Base-by-base conservation (phyloP, 129 eudicot genomes). In the Centrapalus pauciflorus region DNA sequence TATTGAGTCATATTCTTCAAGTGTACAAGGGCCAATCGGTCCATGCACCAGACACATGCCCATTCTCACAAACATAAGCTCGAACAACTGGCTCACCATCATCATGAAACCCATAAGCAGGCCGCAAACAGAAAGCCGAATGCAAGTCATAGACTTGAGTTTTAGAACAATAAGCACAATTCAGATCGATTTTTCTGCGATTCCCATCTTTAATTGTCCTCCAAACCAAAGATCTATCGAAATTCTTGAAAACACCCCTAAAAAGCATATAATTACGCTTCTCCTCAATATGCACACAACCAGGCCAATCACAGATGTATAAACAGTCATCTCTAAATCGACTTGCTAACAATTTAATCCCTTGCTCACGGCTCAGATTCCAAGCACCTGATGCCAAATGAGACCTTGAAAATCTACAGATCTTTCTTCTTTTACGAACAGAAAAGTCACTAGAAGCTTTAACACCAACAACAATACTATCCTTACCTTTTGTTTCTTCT, bases 11-110 rank as follows among this genome's bases (percentile, higher is more conserved):
- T n/a, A n/a, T n/a, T n/a, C n/a, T 68, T 83, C 75, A 89, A 61
- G 89, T 85, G 75, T 83, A 93, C 76, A 93, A 71, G 16, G 98
- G 95, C 87, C 85, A 82, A 70, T 93, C 95, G 3, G 98, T 88
- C 98, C 98, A 93, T 0, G 98, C 98, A 14, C 98, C 98, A 10
- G 98, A 86, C 25, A 93, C 98, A 78, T 89, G 98, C 27, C 98
- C 98, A 49, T 88, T 93, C 79, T 88, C 98, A 75, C 96, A 93
- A 0, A 93, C 96, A 71, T 85, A 93, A 52, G 98, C 98, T 50
- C 98, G 71, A 64, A 93, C 98, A 66, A 84, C 95, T 0, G 92
- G 98, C 67, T 93, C 98, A 4, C 96, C 98, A 64, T 88, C 96
- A 52, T 93, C 96, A 77, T 93, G 98, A 54, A 60, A 93, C 63